phyloP scores from a whole-genome alignment of 2,329 filamentous ascomycete genomes.

The Aspergillus texensis region DNA sequence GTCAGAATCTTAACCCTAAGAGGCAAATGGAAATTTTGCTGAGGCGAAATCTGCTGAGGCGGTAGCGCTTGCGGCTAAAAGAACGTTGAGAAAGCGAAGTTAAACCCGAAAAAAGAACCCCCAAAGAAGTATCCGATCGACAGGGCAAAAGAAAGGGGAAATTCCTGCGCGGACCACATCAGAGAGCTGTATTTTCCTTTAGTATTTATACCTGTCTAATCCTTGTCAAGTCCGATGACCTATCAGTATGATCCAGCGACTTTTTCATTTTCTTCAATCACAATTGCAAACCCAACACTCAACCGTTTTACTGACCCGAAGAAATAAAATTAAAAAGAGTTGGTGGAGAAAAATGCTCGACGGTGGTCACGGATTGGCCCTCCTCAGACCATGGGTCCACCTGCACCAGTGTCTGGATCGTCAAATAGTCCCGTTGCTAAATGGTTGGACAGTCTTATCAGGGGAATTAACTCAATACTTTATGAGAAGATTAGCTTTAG shows the following conservation, averaged over 20 bases:
- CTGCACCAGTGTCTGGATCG: background rate
- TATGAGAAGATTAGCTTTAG: background rate
- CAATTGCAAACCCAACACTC: background rate
- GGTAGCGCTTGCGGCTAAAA: slow-evolving; percentile 1
- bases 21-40: background rate
- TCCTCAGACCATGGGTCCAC: background rate
- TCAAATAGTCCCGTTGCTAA: slow-evolving; percentile 3
- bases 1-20: background rate
- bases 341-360: background rate
- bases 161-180: background rate
- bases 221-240: background rate
- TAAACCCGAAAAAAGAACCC: background rate
- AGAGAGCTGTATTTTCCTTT: background rate
- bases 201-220: background rate
- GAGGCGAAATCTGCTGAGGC: slow-evolving; percentile 2
- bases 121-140: background rate
- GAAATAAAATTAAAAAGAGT: background rate
- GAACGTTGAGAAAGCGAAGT: background rate
- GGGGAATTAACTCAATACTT: background rate
- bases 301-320: background rate
- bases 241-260: background rate
- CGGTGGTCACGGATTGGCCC: background rate
- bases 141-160: background rate
- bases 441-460: background rate
- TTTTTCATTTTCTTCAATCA: background rate